Percentiles rank a stretch among this genome's conserved stretches.
These are phyloP conservation scores for Terana coerulea DNA, from an alignment of 768 basidiomycete genomes.

Conservation along the genomic window DNA sequence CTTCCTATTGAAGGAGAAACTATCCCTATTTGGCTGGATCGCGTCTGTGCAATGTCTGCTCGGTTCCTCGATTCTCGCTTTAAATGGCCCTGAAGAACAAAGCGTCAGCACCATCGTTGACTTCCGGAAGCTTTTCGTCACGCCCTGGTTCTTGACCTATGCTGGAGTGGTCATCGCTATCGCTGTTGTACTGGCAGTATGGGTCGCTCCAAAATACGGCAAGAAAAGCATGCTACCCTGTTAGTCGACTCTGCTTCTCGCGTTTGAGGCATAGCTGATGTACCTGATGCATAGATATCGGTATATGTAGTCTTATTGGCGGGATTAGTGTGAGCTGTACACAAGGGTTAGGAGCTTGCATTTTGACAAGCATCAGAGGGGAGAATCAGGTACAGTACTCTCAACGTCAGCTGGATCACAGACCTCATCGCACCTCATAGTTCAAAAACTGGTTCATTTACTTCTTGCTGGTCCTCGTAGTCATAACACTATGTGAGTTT, in stretches of 20 bases:
- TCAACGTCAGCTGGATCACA: background rate
- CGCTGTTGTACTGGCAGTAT: constrained; percentile 65
- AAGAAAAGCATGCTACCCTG: constrained; percentile 82
- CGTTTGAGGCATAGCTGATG: background rate
- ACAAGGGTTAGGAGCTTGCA: constrained; percentile 84
- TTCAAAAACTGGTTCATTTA: constrained; percentile 90
- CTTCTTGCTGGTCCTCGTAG: constrained; percentile 76
- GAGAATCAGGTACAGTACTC: constrained; percentile 61
- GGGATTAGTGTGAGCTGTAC: constrained; percentile 90
- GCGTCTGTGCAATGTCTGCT: constrained; percentile 86
- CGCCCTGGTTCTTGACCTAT: constrained; percentile 76
- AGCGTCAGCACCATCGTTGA: constrained; percentile 60
- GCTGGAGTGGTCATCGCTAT: constrained; percentile 53
- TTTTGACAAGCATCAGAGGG: constrained; percentile 69
- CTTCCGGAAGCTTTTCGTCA: constrained; percentile 74
- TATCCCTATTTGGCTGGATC: constrained; percentile 94
- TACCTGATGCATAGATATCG: constrained; percentile 36
- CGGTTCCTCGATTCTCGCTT: constrained; percentile 80
- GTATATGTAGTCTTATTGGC: constrained; percentile 93
- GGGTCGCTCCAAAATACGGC: constrained; percentile 81
- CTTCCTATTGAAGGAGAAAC: constrained; percentile 82
- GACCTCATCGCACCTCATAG: constrained; percentile 30
- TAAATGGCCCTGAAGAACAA: constrained; percentile 75
- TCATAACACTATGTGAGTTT: constrained; percentile 64
- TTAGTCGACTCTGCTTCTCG: background rate